Conservation (phyloP, 768 basidiomycete species). For the Trametes cingulata region DNA sequence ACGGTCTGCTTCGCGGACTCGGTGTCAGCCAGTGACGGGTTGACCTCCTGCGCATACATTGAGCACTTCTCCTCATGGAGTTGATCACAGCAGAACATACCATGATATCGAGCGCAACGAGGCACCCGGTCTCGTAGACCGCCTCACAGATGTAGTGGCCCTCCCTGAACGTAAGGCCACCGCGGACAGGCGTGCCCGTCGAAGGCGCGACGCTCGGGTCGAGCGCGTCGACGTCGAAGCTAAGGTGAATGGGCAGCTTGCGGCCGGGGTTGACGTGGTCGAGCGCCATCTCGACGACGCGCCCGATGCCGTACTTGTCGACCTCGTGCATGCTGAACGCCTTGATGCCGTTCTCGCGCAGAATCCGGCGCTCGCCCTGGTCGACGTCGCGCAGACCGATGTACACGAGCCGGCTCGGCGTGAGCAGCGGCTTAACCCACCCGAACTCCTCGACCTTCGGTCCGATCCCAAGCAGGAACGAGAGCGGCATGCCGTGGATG, state of each 20-base stretch:
- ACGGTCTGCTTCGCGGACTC: constrained; percentile 84
- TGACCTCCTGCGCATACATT: constrained; percentile 72
- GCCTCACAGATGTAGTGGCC: constrained; percentile 98
- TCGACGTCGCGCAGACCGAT: constrained; percentile 96
- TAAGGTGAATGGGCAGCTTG: constrained; percentile 86
- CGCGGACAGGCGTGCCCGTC: constrained; percentile 92
- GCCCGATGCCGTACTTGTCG: constrained; percentile 85
- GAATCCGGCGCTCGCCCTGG: constrained; percentile 80
- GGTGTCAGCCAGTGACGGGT: constrained; percentile 84
- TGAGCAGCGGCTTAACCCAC: constrained; percentile 68
- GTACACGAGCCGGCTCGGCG: constrained; percentile 83
- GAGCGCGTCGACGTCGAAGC: constrained; percentile 94
- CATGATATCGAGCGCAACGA: constrained; percentile 95
- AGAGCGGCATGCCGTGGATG: constrained; percentile 97
- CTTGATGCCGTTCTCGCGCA: constrained; percentile 81
- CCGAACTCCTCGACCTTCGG: constrained; percentile 43
- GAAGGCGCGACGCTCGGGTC: constrained; percentile 97
- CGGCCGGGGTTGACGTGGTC: constrained; percentile 89
- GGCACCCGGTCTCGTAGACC: constrained; percentile 86
- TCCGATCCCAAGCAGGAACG: constrained; percentile 74
- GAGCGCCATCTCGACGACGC: constrained; percentile 94
- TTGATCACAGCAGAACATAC: constrained; percentile 38
- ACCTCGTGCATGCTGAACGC: constrained; percentile 67
- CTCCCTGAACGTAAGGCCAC: constrained; percentile 94
- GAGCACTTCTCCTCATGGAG: not conserved